These are phyloP conservation scores for Brassica cretica DNA, from an alignment of 345 rosid genomes.

Conservation along the genomic window DNA sequence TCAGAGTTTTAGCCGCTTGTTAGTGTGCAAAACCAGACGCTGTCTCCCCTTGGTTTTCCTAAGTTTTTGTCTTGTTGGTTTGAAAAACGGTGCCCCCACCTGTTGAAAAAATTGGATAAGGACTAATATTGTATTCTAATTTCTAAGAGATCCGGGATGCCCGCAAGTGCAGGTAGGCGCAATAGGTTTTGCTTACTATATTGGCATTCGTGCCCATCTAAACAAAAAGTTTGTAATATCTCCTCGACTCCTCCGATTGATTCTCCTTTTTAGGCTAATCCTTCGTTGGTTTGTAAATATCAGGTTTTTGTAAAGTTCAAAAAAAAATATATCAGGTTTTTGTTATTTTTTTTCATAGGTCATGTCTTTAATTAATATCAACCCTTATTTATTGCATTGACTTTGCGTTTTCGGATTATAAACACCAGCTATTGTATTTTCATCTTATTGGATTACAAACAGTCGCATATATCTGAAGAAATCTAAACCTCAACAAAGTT, in stretches of 20 bases:
- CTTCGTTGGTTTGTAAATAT: too few species aligned
- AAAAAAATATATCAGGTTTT: background rate
- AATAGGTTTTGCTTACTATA: background rate
- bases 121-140: background rate
- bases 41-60: constrained; percentile 9
- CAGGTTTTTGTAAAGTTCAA: too few species aligned
- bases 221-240: background rate
- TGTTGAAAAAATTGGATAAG: background rate
- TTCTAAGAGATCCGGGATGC: background rate
- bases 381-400: background rate
- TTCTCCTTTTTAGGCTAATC: background rate
- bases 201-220: background rate
- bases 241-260: background rate
- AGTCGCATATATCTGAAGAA: background rate
- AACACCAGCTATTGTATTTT: background rate
- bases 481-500: background rate
- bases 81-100: background rate
- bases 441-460: background rate
- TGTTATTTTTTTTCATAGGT: background rate
- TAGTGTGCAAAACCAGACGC: constrained; percentile 18
- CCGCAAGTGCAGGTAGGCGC: background rate
- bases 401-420: background rate
- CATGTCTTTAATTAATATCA: background rate
- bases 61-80: background rate
- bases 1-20: background rate